These are phyloP conservation scores for Cercospora nicotianae DNA, from an alignment of 2,329 filamentous ascomycete species.

Conservation along the genomic window DNA sequence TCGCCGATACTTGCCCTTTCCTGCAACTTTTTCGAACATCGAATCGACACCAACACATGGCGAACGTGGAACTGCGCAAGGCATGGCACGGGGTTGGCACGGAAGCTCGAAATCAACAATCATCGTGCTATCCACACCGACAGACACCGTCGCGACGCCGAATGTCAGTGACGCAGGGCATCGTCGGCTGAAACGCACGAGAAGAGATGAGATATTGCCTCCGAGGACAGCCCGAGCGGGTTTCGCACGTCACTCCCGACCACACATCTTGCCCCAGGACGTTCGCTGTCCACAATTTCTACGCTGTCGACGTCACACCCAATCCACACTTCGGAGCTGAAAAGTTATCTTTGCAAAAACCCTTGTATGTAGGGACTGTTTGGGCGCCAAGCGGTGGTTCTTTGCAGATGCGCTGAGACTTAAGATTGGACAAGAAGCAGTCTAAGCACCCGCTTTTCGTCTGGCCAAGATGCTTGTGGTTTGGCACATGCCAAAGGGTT, in stretches of 20 bases:
- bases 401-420: conserved; percentile 1
- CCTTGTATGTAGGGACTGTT: not conserved
- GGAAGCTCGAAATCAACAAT: not conserved
- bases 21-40: not conserved
- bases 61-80: not conserved
- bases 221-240: conserved; percentile 1
- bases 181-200: not conserved
- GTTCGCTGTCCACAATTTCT: conserved; percentile 3
- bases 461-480: conserved; percentile 9
- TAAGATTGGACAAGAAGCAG: not conserved
- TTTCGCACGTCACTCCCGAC: conserved; percentile 1
- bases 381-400: conserved; percentile 7
- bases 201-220: not conserved
- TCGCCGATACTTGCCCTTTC: not conserved
- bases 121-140: not conserved
- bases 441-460: conserved; percentile 13
- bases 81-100: not conserved
- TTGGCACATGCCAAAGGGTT: not conserved
- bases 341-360: conserved; percentile 1
- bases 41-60: not conserved
- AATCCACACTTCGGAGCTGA: conserved; percentile 2
- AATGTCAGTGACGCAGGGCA: not conserved
- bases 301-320: conserved; percentile 9
- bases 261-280: not conserved
- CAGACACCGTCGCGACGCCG: not conserved